Evolutionary conservation across 1,139 yeast genomes (phyloP).

Genomic region (Petasospora rhodanensis): DNA sequence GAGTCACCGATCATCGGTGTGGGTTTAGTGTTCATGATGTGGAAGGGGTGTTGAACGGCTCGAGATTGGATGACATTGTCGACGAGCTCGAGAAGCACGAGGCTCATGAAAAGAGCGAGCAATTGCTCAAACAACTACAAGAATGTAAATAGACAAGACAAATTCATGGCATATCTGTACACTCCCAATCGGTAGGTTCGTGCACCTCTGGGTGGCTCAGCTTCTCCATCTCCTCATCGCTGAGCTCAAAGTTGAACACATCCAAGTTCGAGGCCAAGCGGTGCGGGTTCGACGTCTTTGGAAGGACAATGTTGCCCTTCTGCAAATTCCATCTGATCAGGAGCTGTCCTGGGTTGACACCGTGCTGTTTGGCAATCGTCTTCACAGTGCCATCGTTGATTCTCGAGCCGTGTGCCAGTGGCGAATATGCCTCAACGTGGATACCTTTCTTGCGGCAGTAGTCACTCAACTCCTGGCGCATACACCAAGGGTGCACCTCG

Average conservation of each 20-base stretch:
- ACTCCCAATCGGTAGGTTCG: slow-evolving; percentile 70
- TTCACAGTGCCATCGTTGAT: slow-evolving; percentile 24
- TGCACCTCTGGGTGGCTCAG: slow-evolving; percentile 51
- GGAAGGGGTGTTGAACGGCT: slow-evolving; percentile 76
- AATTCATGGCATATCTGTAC: slow-evolving; percentile 12
- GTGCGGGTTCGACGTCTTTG: slow-evolving; percentile 42
- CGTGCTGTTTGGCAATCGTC: slow-evolving; percentile 30
- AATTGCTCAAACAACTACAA: too few relatives aligned
- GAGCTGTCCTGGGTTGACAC: slow-evolving; percentile 33
- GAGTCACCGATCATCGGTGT: slow-evolving; percentile 93
- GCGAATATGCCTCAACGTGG: slow-evolving; percentile 47
- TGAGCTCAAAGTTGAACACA: slow-evolving; percentile 37
- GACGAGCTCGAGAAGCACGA: slow-evolving; percentile 48
- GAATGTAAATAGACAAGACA: too few relatives aligned
- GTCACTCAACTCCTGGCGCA: slow-evolving; percentile 57
- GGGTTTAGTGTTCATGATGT: slow-evolving; percentile 74
- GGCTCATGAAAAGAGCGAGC: slow-evolving; percentile 39
- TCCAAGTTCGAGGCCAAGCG: slow-evolving; percentile 41
- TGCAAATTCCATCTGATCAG: slow-evolving; percentile 34
- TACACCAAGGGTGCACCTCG: slow-evolving; percentile 55
- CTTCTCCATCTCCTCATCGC: slow-evolving; percentile 30
- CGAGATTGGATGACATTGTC: slow-evolving; percentile 57
- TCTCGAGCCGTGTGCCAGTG: slow-evolving; percentile 48
- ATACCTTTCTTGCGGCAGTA: slow-evolving; percentile 40
- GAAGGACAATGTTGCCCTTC: slow-evolving; percentile 38